Percentiles rank a stretch among this genome's conserved stretches.
Evolutionary conservation across 2,329 filamentous ascomycete species (phyloP).

Genomic region (Aspergillus viridinutans): DNA sequence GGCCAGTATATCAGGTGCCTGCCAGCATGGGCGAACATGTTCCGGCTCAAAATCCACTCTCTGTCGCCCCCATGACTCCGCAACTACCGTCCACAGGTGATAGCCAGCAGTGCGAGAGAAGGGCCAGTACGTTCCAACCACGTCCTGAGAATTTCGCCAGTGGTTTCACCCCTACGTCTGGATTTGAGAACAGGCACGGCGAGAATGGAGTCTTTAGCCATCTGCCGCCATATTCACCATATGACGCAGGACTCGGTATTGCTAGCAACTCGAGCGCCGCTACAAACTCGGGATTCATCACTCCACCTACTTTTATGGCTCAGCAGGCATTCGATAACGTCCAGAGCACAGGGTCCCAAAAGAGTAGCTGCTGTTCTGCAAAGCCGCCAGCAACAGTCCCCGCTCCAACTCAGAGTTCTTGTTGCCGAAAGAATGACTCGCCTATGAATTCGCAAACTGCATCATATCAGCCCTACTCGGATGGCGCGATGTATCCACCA

Average conservation of each 20-base stretch:
- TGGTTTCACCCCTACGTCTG: slow-evolving; percentile 27
- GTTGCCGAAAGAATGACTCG: slow-evolving; percentile 22
- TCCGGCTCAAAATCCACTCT: slow-evolving; percentile 9
- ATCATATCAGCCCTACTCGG: slow-evolving; percentile 9
- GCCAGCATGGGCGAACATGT: slow-evolving; percentile 19
- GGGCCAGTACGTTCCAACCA: slow-evolving; percentile 31
- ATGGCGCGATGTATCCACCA: slow-evolving; percentile 13
- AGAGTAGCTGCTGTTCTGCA: slow-evolving; percentile 25
- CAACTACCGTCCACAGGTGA: slow-evolving; percentile 22
- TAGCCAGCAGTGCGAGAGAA: slow-evolving; percentile 33
- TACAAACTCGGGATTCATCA: slow-evolving; percentile 1
- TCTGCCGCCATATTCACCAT: slow-evolving; percentile 10
- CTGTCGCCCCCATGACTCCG: slow-evolving; percentile 19
- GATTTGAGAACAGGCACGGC: slow-evolving; percentile 17
- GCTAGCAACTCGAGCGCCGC: neutral
- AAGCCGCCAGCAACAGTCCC: slow-evolving; percentile 10
- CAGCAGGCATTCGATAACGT: neutral
- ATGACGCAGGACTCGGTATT: slow-evolving; percentile 4
- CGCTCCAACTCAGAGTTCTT: slow-evolving; percentile 20
- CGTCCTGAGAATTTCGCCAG: slow-evolving; percentile 33
- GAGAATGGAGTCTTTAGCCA: slow-evolving; percentile 13
- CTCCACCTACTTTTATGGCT: neutral
- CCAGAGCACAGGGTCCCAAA: neutral
- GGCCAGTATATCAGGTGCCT: slow-evolving; percentile 39
- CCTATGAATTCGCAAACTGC: neutral